These are phyloP conservation scores for Blastocrithidia nonstop DNA, from an alignment of 208 protist species.

Conservation along the genomic window DNA sequence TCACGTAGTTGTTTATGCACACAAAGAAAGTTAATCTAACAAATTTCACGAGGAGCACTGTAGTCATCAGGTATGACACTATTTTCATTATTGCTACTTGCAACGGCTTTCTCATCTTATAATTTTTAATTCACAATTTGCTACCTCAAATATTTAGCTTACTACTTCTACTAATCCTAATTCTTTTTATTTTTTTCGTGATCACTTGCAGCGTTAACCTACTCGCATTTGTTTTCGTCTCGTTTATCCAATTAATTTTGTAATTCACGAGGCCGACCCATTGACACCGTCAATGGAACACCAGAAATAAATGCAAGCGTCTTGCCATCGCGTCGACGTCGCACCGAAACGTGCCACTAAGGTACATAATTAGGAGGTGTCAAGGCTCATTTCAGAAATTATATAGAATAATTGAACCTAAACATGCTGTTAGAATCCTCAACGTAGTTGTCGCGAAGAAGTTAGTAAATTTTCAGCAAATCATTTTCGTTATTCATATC, in stretches of 20 bases:
- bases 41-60: constrained; percentile 65
- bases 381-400: constrained; percentile 97
- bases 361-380: constrained; percentile 87
- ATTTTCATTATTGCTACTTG: not conserved
- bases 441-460: constrained; percentile 98
- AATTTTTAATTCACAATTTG: too few species aligned
- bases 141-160: constrained; percentile 2
- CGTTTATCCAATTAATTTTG: not conserved
- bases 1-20: constrained; percentile 96
- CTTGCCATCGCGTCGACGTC: constrained; percentile 74
- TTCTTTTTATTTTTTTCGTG: not conserved
- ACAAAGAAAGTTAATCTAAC: constrained; percentile 99
- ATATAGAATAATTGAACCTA: constrained; percentile 97
- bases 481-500: constrained; percentile 77
- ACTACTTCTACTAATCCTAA: not conserved
- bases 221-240: constrained; percentile 5
- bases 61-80: constrained; percentile 7
- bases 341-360: constrained; percentile 96
- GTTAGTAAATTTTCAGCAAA: constrained; percentile 74
- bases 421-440: constrained; percentile 98
- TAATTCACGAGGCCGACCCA: constrained; percentile 29
- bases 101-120: too few species aligned
- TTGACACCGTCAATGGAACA: constrained; percentile 84
- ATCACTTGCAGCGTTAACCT: constrained; percentile 5
- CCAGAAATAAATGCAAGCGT: constrained; percentile 96